These are phyloP conservation scores for Talaromyces piceae DNA, from an alignment of 2,329 filamentous ascomycete genomes.

Conservation along the genomic window DNA sequence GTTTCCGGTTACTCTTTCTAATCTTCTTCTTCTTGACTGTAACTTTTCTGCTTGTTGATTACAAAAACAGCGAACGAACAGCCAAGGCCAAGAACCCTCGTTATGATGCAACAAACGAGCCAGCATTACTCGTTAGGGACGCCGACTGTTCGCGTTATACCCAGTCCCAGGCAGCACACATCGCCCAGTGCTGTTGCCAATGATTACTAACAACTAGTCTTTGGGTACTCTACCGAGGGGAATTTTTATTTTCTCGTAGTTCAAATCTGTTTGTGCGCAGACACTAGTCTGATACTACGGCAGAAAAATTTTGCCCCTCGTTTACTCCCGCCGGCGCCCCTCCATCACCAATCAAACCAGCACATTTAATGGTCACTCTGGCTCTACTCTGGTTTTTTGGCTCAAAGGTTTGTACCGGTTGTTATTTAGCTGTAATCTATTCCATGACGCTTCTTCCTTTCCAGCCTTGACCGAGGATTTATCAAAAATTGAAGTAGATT, in stretches of 20 bases:
- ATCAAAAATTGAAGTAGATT: no score
- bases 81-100: neutral
- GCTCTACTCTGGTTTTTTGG: no score
- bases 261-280: neutral
- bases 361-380: no score
- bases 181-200: neutral
- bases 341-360: conserved; percentile 5
- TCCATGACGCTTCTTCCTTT: no score
- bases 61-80: no score
- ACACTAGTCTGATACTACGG: neutral
- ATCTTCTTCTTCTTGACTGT: neutral
- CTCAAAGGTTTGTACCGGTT: no score
- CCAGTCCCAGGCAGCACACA: neutral
- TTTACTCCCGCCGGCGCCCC: conserved; percentile 6
- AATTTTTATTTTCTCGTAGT: neutral
- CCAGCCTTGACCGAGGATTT: no score
- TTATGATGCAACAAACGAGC: neutral
- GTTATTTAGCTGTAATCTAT: no score
- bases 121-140: neutral
- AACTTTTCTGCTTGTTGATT: no score
- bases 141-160: neutral
- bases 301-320: conserved; percentile 9
- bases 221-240: no score
- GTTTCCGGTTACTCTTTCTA: neutral
- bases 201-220: neutral